Evolutionary conservation across 495 filamentous ascomycete genomes (phyloP).

Genomic region (Penicillium parvum): DNA sequence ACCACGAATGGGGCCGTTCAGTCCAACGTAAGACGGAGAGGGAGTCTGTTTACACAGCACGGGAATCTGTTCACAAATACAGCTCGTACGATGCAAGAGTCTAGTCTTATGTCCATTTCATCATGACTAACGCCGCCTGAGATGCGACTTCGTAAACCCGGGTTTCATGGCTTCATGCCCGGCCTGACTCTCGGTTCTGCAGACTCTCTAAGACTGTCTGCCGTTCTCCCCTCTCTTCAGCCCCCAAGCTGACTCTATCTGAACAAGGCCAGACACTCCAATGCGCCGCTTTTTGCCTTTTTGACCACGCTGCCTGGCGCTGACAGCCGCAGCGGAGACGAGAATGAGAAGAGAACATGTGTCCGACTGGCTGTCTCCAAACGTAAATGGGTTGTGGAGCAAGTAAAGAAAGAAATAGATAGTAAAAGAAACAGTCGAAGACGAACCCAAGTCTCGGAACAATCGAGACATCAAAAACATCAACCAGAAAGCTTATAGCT

Average conservation of each 20-base stretch:
- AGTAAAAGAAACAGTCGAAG: conserved; percentile 12
- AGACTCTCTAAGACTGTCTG: conserved; percentile 12
- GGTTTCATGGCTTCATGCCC: conserved; percentile 1
- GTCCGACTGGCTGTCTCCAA: too few relatives aligned
- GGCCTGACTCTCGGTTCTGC: conserved; percentile 10
- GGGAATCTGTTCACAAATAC: too few relatives aligned
- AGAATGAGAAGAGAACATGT: conserved; percentile 13
- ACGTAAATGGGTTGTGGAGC: conserved; percentile 1
- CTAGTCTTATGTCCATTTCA: conserved; percentile 38
- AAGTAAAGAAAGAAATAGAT: conserved; percentile 11
- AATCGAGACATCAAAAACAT: conserved; percentile 23
- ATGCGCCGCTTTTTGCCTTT: conserved; percentile 30
- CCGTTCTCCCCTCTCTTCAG: conserved; percentile 9
- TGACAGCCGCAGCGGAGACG: not conserved
- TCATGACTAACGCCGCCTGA: conserved; percentile 36
- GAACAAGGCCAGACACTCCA: conserved; percentile 34
- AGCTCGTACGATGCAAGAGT: conserved; percentile 12
- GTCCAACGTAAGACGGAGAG: too few relatives aligned
- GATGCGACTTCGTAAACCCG: conserved; percentile 32
- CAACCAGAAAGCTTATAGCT: conserved; percentile 13
- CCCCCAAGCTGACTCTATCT: conserved; percentile 15
- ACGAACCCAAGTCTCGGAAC: conserved; percentile 14
- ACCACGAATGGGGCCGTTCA: too few relatives aligned
- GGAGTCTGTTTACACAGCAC: too few relatives aligned
- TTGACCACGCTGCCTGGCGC: conserved; percentile 6